Evolutionary conservation across 257 asterid species (phyloP).

Genomic region (Penstemon barbatus): DNA sequence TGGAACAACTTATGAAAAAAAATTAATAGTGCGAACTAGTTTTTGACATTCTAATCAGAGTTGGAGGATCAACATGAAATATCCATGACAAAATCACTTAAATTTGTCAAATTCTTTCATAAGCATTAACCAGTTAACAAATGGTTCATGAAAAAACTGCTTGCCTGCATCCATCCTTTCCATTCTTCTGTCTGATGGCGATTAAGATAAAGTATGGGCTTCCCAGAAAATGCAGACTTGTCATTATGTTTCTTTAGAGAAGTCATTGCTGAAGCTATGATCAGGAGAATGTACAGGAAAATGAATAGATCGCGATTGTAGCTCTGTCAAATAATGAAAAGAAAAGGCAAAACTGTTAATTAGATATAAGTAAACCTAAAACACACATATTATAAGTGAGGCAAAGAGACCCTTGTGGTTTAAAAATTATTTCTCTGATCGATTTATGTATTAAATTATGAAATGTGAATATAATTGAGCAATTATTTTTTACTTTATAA

Average conservation of each 20-base stretch:
- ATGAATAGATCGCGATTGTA: conserved; percentile 92
- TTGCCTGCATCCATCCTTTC: conserved; percentile 99
- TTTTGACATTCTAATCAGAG: conserved; percentile 3
- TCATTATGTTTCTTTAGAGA: conserved; percentile 87
- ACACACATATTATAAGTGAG: conserved; percentile 13
- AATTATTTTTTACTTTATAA: no score
- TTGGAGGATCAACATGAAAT: conserved; percentile 17
- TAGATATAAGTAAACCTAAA: conserved; percentile 22
- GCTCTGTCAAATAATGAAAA: conserved; percentile 61
- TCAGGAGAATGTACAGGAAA: conserved; percentile 75
- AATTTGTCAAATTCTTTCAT: neutral
- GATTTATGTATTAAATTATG: neutral
- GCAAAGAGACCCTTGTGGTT: neutral
- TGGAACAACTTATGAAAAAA: no score
- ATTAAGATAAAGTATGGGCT: conserved; percentile 78
- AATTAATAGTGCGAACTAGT: neutral
- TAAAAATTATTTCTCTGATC: neutral
- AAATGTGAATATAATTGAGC: no score
- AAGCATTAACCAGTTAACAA: neutral
- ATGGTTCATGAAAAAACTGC: conserved; percentile 28
- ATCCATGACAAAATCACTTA: conserved; percentile 1
- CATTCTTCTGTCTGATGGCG: conserved; percentile 98
- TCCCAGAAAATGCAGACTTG: conserved; percentile 88
- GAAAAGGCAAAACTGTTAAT: conserved; percentile 22
- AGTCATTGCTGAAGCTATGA: conserved; percentile 81